These are phyloP conservation scores for Phytopythium litorale DNA, from an alignment of 352 stramenopile species.

Conservation along the genomic window DNA sequence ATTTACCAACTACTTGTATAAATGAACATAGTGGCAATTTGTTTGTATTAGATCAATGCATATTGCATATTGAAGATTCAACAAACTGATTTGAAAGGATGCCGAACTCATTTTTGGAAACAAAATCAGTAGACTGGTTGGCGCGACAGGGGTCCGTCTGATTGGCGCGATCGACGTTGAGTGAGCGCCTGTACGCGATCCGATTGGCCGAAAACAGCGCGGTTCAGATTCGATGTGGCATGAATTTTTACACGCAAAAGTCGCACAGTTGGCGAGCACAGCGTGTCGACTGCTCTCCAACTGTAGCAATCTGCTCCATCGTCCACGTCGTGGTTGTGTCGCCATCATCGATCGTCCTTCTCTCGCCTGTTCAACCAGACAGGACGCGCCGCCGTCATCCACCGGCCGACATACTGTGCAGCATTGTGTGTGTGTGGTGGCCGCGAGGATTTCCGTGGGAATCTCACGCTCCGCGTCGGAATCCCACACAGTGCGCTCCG, in stretches of 20 bases:
- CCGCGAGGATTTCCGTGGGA: too few relatives aligned
- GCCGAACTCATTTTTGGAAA: too few relatives aligned
- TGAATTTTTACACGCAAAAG: background rate
- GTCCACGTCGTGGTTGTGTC: background rate
- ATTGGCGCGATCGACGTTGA: constrained; percentile 1
- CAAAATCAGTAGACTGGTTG: background rate
- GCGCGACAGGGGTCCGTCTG: background rate
- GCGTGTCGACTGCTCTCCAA: background rate
- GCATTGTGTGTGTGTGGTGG: too few relatives aligned
- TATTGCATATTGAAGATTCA: too few relatives aligned
- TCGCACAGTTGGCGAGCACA: too few relatives aligned
- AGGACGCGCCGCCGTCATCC: too few relatives aligned
- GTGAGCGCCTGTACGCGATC: background rate
- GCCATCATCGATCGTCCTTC: background rate
- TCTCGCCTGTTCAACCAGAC: background rate
- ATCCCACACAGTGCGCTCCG: too few relatives aligned
- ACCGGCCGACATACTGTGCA: too few relatives aligned
- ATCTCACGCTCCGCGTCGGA: too few relatives aligned
- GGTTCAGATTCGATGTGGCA: background rate
- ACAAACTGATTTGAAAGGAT: too few relatives aligned
- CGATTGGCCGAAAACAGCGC: background rate
- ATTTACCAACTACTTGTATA: background rate
- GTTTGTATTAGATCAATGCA: too few relatives aligned
- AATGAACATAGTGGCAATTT: background rate
- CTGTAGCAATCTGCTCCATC: background rate